Conservation (phyloP, 2,329 filamentous ascomycete genomes). For the Cladosporium sp. region DNA sequence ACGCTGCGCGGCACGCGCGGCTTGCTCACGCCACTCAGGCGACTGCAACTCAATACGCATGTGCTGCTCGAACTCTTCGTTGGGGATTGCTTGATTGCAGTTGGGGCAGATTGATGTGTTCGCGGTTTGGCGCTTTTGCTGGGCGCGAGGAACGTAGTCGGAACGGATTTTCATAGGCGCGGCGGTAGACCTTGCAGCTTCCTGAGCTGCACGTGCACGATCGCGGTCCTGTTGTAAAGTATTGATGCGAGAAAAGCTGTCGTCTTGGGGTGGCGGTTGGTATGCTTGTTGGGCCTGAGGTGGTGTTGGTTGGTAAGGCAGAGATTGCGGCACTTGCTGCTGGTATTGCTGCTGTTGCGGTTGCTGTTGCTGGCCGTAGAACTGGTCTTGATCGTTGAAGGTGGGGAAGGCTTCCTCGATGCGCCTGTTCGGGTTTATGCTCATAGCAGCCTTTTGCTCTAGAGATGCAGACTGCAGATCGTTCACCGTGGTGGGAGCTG, state of each 20-base stretch:
- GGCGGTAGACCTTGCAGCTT: conserved; percentile 57
- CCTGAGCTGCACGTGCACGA: conserved; percentile 68
- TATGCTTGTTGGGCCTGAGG: conserved; percentile 16
- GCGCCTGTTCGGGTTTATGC: conserved; percentile 71
- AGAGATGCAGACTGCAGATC: conserved; percentile 91
- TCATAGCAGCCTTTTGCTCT: conserved; percentile 89
- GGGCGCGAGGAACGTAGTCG: conserved; percentile 83
- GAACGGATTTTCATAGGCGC: conserved; percentile 82
- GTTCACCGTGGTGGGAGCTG: conserved; percentile 79
- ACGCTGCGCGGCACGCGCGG: conserved; percentile 78
- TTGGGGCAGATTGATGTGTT: conserved; percentile 80
- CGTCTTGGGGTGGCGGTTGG: conserved; percentile 19
- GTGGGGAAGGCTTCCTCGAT: conserved; percentile 94
- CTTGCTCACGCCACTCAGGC: conserved; percentile 92
- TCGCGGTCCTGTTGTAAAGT: conserved; percentile 38
- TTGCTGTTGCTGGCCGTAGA: conserved; percentile 24
- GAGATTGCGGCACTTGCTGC: conserved; percentile 17
- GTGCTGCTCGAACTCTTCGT: conserved; percentile 82
- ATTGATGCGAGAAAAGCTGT: conserved; percentile 20
- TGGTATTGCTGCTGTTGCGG: background rate
- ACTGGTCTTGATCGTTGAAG: conserved; percentile 49
- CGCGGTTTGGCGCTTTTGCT: conserved; percentile 55
- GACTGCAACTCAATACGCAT: conserved; percentile 94
- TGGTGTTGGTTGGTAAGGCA: conserved; percentile 11
- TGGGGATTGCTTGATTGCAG: conserved; percentile 83